Percentiles rank a stretch among this genome's conserved stretches.
phyloP scores from a whole-genome alignment of 2,329 filamentous ascomycete genomes.

The Lojkania enalia region DNA sequence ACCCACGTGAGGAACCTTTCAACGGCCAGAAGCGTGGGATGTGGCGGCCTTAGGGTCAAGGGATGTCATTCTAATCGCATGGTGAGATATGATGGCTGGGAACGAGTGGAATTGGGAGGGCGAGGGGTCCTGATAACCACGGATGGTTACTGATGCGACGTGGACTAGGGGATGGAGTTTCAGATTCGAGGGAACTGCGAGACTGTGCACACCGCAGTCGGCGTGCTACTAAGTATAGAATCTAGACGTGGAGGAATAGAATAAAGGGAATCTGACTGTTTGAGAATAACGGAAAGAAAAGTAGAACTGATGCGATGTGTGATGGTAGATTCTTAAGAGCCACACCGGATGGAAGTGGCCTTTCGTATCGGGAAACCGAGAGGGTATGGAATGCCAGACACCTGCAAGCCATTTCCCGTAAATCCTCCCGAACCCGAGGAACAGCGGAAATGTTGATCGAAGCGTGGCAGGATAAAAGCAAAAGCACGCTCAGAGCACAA shows the following conservation, averaged over 20 bases:
- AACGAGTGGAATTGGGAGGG: background rate
- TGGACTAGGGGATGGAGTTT: background rate
- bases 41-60: too few species aligned
- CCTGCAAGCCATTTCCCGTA: background rate
- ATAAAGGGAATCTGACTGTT: background rate
- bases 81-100: too few species aligned
- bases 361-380: background rate
- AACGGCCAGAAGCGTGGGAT: too few species aligned
- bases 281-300: background rate
- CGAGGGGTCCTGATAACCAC: background rate
- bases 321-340: background rate
- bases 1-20: too few species aligned
- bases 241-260: background rate
- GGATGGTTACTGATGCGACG: conserved; percentile 1
- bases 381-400: background rate
- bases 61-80: too few species aligned
- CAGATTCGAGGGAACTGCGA: background rate
- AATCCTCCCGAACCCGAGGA: background rate
- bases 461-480: background rate
- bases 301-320: background rate
- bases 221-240: background rate
- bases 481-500: background rate
- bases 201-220: background rate
- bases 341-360: background rate
- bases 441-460: background rate